Percentiles rank a stretch among this genome's conserved stretches.
Evolutionary conservation across 2,329 filamentous ascomycete species (phyloP).

Genomic region (Colletotrichum agaves): DNA sequence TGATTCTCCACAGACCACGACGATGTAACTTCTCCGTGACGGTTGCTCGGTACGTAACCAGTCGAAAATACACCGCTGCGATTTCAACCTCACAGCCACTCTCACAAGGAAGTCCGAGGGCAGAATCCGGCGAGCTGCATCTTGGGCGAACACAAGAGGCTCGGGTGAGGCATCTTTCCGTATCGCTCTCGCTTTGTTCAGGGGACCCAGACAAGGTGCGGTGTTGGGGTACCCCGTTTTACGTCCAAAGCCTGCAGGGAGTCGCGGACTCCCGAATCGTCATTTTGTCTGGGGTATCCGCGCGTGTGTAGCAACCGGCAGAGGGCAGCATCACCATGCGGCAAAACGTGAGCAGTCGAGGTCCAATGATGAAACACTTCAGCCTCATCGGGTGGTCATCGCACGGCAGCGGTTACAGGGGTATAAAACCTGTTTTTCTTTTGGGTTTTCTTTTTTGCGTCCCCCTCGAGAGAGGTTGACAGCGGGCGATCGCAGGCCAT

Average conservation of each 20-base stretch:
- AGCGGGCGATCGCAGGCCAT: constrained; percentile 32
- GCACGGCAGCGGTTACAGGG: constrained; percentile 17
- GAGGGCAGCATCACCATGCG: constrained; percentile 32
- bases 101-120: no score
- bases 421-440: constrained; percentile 36
- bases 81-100: no score
- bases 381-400: constrained; percentile 34
- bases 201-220: neutral
- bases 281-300: neutral
- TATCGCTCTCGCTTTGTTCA: neutral
- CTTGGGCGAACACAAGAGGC: neutral
- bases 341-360: constrained; percentile 20
- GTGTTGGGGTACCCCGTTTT: neutral
- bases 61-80: neutral
- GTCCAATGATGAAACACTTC: constrained; percentile 37
- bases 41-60: no score
- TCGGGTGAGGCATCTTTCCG: neutral
- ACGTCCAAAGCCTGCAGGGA: no score
- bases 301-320: constrained; percentile 3
- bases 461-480: no score
- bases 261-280: neutral
- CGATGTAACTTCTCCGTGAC: no score
- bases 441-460: no score
- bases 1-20: neutral
- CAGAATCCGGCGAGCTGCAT: constrained; percentile 10